Evolutionary conservation across 345 rosid species (phyloP), one percentile per base, ranked within the genome.

Genomic region (Eucalyptus regnans): DNA sequence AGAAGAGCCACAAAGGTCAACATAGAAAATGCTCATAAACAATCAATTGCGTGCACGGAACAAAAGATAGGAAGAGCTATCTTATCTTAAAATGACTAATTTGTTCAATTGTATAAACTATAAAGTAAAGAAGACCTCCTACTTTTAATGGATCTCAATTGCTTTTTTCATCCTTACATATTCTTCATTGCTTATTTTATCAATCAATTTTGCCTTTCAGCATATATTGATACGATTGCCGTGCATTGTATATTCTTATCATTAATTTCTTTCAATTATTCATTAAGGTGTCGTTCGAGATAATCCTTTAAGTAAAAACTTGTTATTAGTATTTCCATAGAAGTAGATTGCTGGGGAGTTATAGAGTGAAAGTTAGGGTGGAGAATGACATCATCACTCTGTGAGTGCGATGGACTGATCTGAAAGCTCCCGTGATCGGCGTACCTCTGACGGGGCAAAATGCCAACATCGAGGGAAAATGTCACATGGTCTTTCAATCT

Each of bases 311-410:
- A 62, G 31, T 62, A 62, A 62, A 62, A 29, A 62, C 33, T 3
- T 12, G 68, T 62, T 62, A 62, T 29, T 27, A 29, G n/a, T 62
- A 62, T 62, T 27, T 62, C 68, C 31, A 11, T 27, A 12, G 33
- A 12, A 62, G 2, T 6, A 29, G 68, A 62, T 62, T 62, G 68
- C 68, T 27, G 68, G 0, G 68, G 31, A 62, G 4, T 12, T 62
- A 3, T 1, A 27, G 5, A 25, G 33, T 0, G 0, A 1, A 62
- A 62, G 13, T 56, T 25, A 4, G 62, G 68, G 68, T 60, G 68
- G 0, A 27, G 68, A 27, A 60, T 60, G 68, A 60, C 68, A 3
- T 12, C 33, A 62, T 62, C 68, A 1, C 33, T 4, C 33, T 27
- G 62, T 9, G 62, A 56, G 12, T 56, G 68, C 31, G 33, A 6